Evolutionary conservation across 2,329 filamentous ascomycete species (phyloP), one percentile per base, ranked within the genome.

Genomic region (Pseudocercospora macadamiae): DNA sequence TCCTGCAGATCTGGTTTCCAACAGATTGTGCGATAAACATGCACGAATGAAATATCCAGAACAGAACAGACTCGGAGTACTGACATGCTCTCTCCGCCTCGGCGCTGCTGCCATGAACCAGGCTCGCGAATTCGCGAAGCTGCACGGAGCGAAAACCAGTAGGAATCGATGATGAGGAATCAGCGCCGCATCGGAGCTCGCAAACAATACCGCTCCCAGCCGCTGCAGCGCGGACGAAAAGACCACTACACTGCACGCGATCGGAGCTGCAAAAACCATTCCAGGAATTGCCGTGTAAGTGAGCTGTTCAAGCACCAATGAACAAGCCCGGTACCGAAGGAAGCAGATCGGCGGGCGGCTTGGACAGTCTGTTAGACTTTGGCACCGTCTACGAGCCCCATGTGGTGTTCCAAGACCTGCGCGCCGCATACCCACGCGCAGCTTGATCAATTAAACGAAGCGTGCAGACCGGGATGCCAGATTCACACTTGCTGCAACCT

Each of bases 1-100:
- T 55, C 53, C 47, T 45, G 53, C 57, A 52, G 57, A 60, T 60
- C 57, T 55, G 44, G 51, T 49, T 47, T 30, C 36, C 28, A 18
- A 23, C n/a, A 26, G n/a, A 21, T 47, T 47, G 42, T 47, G 42
- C 42, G 42, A 47, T 21, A 18, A 9, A 26, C 19, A 47, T 32
- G 28, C n/a, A n/a, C n/a, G n/a, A n/a, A n/a, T n/a, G n/a, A n/a
- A n/a, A n/a, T n/a, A n/a, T n/a, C n/a, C n/a, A n/a, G n/a, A n/a
- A n/a, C n/a, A n/a, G n/a, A n/a, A n/a, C n/a, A n/a, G n/a, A n/a
- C n/a, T n/a, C n/a, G n/a, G n/a, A n/a, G n/a, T n/a, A n/a, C n/a
- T n/a, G n/a, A n/a, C n/a, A n/a, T n/a, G n/a, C n/a, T n/a, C n/a
- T n/a, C n/a, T n/a, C n/a, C 28, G 37, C 37, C 19, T 28, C 23